Evolutionary conservation across 1,284 basidiomycete species (phyloP).

Genomic region (Leucoagaricus sp.): DNA sequence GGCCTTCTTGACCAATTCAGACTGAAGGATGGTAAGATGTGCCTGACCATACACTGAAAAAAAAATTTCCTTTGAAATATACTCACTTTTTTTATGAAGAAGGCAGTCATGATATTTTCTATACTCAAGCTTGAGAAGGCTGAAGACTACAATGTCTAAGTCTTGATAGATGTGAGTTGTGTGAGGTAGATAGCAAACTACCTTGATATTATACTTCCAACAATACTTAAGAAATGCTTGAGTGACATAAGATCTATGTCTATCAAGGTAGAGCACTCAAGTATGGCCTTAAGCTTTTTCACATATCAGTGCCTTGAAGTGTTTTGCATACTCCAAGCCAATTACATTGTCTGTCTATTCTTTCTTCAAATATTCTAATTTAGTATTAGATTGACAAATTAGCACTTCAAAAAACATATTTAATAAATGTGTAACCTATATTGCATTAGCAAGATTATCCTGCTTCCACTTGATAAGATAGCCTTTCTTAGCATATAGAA

Average conservation of each 20-base stretch:
- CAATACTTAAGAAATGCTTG: conserved; percentile 37
- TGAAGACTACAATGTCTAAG: conserved; percentile 40
- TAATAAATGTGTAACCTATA: too few relatives aligned
- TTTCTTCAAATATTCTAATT: background rate
- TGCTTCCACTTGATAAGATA: conserved; percentile 21
- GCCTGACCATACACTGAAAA: conserved; percentile 33
- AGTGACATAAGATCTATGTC: conserved; percentile 45
- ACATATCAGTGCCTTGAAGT: conserved; percentile 35
- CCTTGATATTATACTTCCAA: conserved; percentile 29
- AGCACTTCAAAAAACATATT: too few relatives aligned
- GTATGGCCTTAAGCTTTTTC: conserved; percentile 30
- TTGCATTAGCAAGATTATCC: too few relatives aligned
- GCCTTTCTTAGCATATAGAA: conserved; percentile 28
- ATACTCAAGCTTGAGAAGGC: conserved; percentile 25
- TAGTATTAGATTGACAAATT: too few relatives aligned
- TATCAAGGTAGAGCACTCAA: conserved; percentile 40
- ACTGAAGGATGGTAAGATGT: conserved; percentile 29
- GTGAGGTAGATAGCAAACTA: conserved; percentile 44
- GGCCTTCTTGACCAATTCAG: conserved; percentile 30
- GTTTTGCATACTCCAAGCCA: conserved; percentile 36
- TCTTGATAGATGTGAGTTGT: conserved; percentile 45
- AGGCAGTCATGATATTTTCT: conserved; percentile 23
- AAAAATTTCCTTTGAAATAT: conserved; percentile 36
- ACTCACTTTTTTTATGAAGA: conserved; percentile 20
- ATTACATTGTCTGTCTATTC: conserved; percentile 18